phyloP scores from a whole-genome alignment of 768 basidiomycete species.

The Collybia mongolica region DNA sequence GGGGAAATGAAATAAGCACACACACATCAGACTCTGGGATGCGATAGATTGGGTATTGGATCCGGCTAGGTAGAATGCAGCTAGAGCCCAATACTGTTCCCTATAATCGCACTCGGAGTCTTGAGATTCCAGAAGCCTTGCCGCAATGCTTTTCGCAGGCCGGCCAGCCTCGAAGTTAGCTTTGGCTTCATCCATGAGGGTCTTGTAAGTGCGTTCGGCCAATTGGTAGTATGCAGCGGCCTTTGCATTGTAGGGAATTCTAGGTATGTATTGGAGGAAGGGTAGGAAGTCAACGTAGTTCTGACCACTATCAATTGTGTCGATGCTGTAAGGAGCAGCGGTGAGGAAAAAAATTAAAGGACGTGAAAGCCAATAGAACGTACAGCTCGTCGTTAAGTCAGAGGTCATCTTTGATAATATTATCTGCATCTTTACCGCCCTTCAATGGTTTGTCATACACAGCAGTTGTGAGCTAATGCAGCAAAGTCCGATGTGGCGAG shows the following conservation, averaged over 20 bases:
- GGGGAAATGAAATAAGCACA: conserved; percentile 7
- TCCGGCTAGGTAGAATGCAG: neutral
- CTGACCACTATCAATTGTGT: conserved; percentile 2
- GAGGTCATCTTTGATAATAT: neutral
- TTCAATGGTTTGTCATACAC: neutral
- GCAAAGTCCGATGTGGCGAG: too few species aligned
- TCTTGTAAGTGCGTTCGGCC: conserved; percentile 3
- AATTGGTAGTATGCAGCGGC: conserved; percentile 1
- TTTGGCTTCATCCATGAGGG: conserved; percentile 2
- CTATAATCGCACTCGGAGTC: neutral
- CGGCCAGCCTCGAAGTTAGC: neutral
- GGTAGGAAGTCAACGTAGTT: conserved; percentile 3
- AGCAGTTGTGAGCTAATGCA: neutral
- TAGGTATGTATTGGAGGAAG: neutral
- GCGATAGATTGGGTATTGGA: conserved; percentile 3
- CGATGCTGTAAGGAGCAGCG: neutral
- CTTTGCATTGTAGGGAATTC: neutral
- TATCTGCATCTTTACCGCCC: neutral
- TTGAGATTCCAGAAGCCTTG: neutral
- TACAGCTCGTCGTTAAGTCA: conserved; percentile 1
- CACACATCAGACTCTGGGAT: conserved; percentile 1
- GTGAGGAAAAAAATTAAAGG: neutral
- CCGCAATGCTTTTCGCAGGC: conserved; percentile 2
- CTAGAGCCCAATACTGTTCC: conserved; percentile 2
- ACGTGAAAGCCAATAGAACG: neutral